Conservation (phyloP, 2,329 filamentous ascomycete species). For the Penicillium brevicompactum region DNA sequence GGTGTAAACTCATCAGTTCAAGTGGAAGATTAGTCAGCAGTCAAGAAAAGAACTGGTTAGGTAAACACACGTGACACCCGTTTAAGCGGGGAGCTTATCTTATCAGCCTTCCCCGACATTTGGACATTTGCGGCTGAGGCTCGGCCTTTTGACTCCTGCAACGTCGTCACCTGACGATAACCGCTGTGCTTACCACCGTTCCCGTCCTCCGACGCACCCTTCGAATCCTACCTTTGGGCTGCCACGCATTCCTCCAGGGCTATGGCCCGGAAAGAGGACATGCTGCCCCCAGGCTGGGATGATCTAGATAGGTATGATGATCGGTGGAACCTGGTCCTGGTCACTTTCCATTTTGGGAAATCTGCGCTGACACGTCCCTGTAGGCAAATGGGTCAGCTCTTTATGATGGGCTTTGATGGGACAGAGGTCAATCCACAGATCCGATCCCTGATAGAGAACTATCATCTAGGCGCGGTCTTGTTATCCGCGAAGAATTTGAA, state of each 20-base stretch:
- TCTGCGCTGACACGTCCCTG: slow-evolving; percentile 47
- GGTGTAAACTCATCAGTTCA: no score
- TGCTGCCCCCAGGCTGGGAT: slow-evolving; percentile 44
- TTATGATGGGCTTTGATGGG: slow-evolving; percentile 70
- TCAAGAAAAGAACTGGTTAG: no score
- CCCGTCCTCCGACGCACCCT: slow-evolving; percentile 4
- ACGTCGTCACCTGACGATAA: slow-evolving; percentile 11
- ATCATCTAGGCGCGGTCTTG: slow-evolving; percentile 82
- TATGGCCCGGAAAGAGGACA: slow-evolving; percentile 46
- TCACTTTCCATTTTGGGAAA: slow-evolving; percentile 65
- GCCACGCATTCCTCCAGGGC: slow-evolving; percentile 39
- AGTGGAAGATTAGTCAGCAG: no score
- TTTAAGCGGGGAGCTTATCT: slow-evolving; percentile 6
- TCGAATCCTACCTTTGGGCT: slow-evolving; percentile 9
- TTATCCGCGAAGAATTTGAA: slow-evolving; percentile 67
- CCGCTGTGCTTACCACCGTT: slow-evolving; percentile 3
- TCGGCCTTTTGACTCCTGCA: slow-evolving; percentile 8
- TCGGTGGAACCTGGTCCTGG: slow-evolving; percentile 49
- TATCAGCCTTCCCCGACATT: slow-evolving; percentile 12
- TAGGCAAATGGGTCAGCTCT: slow-evolving; percentile 59
- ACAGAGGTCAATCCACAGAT: slow-evolving; percentile 65
- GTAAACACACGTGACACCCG: not conserved
- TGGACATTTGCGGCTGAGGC: slow-evolving; percentile 13
- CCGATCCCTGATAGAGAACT: slow-evolving; percentile 62
- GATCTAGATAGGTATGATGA: slow-evolving; percentile 43